Conservation (phyloP, 1,139 yeast species). For the Blastobotrys arbuscula region DNA sequence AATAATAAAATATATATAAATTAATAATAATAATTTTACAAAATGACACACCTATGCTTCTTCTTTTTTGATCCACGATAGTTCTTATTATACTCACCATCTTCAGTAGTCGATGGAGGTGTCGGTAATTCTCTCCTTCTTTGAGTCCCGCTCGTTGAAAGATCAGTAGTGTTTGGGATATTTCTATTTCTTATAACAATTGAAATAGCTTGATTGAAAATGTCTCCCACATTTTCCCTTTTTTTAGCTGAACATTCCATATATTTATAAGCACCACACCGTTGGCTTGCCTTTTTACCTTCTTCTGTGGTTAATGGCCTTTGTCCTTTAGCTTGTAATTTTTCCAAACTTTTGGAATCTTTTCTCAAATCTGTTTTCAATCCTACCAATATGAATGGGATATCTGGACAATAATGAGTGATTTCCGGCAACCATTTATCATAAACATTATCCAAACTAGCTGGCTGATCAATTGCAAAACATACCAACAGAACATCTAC, state of each 20-base stretch:
- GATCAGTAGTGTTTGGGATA: neutral
- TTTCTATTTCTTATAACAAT: slow-evolving; percentile 21
- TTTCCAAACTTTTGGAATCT: slow-evolving; percentile 30
- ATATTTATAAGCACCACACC: slow-evolving; percentile 69
- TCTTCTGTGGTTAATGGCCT: slow-evolving; percentile 47
- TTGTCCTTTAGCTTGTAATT: slow-evolving; percentile 29
- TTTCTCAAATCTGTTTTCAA: slow-evolving; percentile 63
- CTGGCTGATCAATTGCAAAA: slow-evolving; percentile 60
- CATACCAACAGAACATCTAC: slow-evolving; percentile 71
- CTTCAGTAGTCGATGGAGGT: neutral
- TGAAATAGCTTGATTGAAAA: slow-evolving; percentile 46
- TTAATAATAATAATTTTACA: neutral
- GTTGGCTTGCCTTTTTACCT: slow-evolving; percentile 46
- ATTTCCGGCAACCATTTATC: slow-evolving; percentile 90
- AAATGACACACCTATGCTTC: slow-evolving; percentile 8
- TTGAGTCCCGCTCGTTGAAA: neutral
- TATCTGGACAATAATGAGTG: slow-evolving; percentile 71
- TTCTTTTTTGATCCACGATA: slow-evolving; percentile 1
- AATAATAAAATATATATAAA: neutral
- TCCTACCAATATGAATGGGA: slow-evolving; percentile 74
- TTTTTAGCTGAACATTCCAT: slow-evolving; percentile 73
- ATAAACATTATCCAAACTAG: slow-evolving; percentile 64
- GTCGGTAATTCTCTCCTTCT: neutral
- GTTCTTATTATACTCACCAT: neutral
- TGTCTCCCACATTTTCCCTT: slow-evolving; percentile 58